phyloP scores from a whole-genome alignment of 495 filamentous ascomycete species.

The Aspergillus diversus region DNA sequence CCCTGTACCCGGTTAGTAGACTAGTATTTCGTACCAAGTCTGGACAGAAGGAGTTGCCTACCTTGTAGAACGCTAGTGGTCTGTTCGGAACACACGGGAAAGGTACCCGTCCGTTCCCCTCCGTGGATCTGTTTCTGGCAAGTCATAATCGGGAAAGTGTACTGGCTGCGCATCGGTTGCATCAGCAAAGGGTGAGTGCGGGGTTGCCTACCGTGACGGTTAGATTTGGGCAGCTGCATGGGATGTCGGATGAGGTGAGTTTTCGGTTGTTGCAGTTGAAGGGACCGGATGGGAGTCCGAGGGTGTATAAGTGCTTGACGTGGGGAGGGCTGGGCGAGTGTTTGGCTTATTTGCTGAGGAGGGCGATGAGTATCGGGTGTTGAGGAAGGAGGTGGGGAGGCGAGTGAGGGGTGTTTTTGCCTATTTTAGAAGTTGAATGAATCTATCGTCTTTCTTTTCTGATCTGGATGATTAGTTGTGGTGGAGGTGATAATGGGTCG shows the following conservation, averaged over 20 bases:
- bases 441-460: not conserved
- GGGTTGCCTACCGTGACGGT: conserved; percentile 40
- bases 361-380: conserved; percentile 71
- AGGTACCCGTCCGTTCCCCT: conserved; percentile 27
- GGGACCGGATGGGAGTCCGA: conserved; percentile 45
- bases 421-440: not conserved
- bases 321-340: conserved; percentile 88
- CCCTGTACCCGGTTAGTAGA: conserved; percentile 38
- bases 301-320: conserved; percentile 81
- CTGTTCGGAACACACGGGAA: conserved; percentile 41
- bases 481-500: too few species aligned
- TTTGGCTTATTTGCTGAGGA: conserved; percentile 81
- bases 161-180: conserved; percentile 36
- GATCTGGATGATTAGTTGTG: too few species aligned
- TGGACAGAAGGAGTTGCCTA: not conserved
- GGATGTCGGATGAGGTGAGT: conserved; percentile 91
- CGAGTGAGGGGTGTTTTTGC: conserved; percentile 42
- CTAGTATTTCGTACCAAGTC: not conserved
- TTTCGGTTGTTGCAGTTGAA: conserved; percentile 67
- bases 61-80: conserved; percentile 65
- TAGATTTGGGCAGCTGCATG: conserved; percentile 70
- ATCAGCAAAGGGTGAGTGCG: conserved; percentile 33
- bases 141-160: conserved; percentile 46
- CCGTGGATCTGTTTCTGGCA: conserved; percentile 46
- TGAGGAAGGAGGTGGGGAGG: conserved; percentile 67